These are phyloP conservation scores for Plasmopara viticola DNA, from an alignment of 352 stramenopile genomes.

Conservation along the genomic window DNA sequence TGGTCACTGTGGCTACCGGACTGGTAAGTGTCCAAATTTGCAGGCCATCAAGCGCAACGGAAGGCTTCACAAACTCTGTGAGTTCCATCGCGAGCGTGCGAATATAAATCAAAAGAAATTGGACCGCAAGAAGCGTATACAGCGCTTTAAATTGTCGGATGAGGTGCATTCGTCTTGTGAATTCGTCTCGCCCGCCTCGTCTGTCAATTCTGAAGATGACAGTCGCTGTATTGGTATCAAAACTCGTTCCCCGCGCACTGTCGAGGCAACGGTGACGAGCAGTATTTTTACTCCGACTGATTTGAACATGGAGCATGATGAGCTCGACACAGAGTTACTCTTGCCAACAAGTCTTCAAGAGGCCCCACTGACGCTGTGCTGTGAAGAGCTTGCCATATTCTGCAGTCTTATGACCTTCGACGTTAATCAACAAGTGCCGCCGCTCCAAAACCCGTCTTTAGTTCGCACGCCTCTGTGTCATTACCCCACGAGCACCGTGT, in stretches of 20 bases:
- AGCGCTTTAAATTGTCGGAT: constrained; percentile 24
- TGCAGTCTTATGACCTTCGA: constrained; percentile 76
- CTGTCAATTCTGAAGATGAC: constrained; percentile 38
- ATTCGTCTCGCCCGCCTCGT: constrained; percentile 23
- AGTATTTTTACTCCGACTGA: constrained; percentile 18
- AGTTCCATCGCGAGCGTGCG: constrained; percentile 77
- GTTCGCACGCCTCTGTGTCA: constrained; percentile 13
- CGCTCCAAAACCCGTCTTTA: constrained; percentile 9
- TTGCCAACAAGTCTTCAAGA: constrained; percentile 59
- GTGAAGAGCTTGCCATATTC: constrained; percentile 72
- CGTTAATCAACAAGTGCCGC: constrained; percentile 19
- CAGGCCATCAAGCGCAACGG: constrained; percentile 78
- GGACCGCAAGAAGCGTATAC: constrained; percentile 77
- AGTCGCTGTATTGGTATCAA: constrained; percentile 14
- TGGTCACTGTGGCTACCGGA: constrained; percentile 68
- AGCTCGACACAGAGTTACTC: constrained; percentile 17
- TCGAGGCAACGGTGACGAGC: constrained; percentile 36
- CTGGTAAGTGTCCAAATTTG: constrained; percentile 75
- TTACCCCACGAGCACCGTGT: constrained; percentile 35
- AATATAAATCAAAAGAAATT: constrained; percentile 86
- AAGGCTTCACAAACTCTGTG: constrained; percentile 80
- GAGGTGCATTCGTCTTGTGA: constrained; percentile 31
- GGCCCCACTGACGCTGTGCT: constrained; percentile 46
- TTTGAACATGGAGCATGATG: constrained; percentile 9
- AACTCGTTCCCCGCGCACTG: constrained; percentile 42